Conservation (phyloP, 2,329 filamentous ascomycete species). For the Rhinocladiella similis region DNA sequence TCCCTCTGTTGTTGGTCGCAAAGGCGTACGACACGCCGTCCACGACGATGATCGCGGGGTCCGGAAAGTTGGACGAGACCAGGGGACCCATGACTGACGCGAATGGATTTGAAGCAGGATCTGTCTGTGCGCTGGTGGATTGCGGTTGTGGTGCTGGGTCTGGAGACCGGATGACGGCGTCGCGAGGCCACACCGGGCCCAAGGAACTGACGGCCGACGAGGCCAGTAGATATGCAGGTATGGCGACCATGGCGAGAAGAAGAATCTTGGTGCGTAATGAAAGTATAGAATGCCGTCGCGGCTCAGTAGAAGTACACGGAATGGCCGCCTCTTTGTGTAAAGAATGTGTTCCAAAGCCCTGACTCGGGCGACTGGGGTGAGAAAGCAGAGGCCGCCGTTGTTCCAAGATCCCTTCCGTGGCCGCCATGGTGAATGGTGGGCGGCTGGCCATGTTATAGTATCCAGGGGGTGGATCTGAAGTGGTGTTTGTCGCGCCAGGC, state of each 20-base stretch:
- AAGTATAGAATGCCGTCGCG: neutral
- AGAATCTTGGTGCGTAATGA: slow-evolving; percentile 17
- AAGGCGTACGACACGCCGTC: slow-evolving; percentile 60
- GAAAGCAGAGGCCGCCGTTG: slow-evolving; percentile 16
- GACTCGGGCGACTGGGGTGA: slow-evolving; percentile 14
- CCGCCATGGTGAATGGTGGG: slow-evolving; percentile 12
- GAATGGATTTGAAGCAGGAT: slow-evolving; percentile 13
- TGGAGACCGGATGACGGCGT: slow-evolving; percentile 18
- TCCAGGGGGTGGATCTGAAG: slow-evolving; percentile 15
- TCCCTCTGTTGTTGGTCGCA: slow-evolving; percentile 52
- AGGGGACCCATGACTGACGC: slow-evolving; percentile 30
- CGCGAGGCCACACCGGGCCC: slow-evolving; percentile 14
- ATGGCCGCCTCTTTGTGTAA: slow-evolving; percentile 6
- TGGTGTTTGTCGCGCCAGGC: slow-evolving; percentile 10
- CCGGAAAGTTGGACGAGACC: slow-evolving; percentile 42
- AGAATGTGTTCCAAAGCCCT: slow-evolving; percentile 7
- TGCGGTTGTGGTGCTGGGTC: slow-evolving; percentile 8
- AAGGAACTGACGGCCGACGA: slow-evolving; percentile 16
- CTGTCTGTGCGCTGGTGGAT: neutral
- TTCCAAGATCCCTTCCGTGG: slow-evolving; percentile 7
- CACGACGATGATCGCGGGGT: slow-evolving; percentile 50
- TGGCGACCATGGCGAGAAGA: slow-evolving; percentile 25
- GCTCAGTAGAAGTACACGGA: neutral
- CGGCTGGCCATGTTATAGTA: slow-evolving; percentile 8
- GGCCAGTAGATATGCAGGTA: slow-evolving; percentile 24